phyloP scores from a whole-genome alignment of 257 asterid species.

The Salvia splendens region DNA sequence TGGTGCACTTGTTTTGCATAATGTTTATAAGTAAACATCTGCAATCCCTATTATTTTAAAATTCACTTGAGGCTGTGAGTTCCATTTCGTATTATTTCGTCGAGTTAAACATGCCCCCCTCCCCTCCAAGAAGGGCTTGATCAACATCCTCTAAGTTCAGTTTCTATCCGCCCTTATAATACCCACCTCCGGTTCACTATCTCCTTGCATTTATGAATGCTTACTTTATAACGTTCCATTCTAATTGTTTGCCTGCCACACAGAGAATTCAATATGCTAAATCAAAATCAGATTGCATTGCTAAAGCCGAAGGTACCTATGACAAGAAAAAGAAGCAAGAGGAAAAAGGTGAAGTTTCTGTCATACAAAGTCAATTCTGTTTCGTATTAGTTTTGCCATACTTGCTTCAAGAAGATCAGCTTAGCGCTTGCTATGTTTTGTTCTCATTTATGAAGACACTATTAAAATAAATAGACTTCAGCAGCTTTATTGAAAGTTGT shows the following conservation, averaged over 20 bases:
- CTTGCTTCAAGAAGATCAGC: background rate
- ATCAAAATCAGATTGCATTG: conserved; percentile 86
- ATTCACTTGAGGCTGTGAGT: background rate
- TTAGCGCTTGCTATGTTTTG: background rate
- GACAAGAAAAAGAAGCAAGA: conserved; percentile 98
- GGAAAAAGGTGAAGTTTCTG: conserved; percentile 70
- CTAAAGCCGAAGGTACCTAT: conserved; percentile 97
- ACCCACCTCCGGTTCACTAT: background rate
- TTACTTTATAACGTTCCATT: background rate
- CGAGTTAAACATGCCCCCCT: background rate
- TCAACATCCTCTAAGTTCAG: background rate
- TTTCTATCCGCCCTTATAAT: background rate
- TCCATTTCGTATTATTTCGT: background rate
- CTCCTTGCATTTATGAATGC: background rate
- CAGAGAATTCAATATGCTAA: conserved; percentile 97
- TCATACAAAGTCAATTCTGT: conserved; percentile 16
- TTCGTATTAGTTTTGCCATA: conserved; percentile 4
- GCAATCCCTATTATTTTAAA: conserved; percentile 6
- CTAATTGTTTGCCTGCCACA: conserved; percentile 33
- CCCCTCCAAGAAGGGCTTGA: too few relatives aligned
- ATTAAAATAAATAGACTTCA: background rate
- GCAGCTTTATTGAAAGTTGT: conserved; percentile 9
- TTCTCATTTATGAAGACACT: conserved; percentile 10
- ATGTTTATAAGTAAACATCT: conserved; percentile 11
- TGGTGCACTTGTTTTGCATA: conserved; percentile 15